These are phyloP conservation scores for Salix koriyanagi DNA, from an alignment of 345 rosid species.

Conservation along the genomic window DNA sequence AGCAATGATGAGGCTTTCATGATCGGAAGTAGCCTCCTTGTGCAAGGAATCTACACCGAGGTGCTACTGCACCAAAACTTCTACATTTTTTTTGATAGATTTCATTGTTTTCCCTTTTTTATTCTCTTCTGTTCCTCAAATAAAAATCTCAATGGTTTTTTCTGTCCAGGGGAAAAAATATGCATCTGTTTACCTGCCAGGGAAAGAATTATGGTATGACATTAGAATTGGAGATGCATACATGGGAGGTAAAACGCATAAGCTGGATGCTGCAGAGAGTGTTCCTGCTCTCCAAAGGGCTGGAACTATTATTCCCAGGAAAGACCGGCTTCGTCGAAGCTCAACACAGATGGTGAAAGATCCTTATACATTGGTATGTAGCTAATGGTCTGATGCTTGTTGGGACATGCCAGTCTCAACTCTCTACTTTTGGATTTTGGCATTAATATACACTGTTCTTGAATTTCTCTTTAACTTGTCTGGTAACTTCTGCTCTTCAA, in stretches of 20 bases:
- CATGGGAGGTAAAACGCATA: constrained; percentile 61
- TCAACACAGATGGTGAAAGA: constrained; percentile 91
- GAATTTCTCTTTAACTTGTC: not conserved
- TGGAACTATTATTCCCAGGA: constrained; percentile 89
- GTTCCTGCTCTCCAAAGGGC: constrained; percentile 97
- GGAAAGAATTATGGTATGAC: constrained; percentile 85
- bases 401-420: not conserved
- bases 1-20: constrained; percentile 91
- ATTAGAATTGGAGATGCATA: constrained; percentile 64
- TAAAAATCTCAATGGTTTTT: constrained; percentile 4
- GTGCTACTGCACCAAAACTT: constrained; percentile 30
- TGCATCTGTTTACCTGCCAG: constrained; percentile 80
- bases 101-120: not conserved
- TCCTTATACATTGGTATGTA: constrained; percentile 89
- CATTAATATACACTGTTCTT: not conserved
- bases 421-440: not conserved
- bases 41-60: constrained; percentile 90
- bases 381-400: not conserved
- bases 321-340: constrained; percentile 84
- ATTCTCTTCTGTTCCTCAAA: not conserved
- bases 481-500: not conserved
- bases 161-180: constrained; percentile 58
- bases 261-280: constrained; percentile 69
- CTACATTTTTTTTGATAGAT: not conserved
- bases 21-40: constrained; percentile 87